phyloP scores from a whole-genome alignment of 2,329 filamentous ascomycete species.

The Plenodomus lindquistii region DNA sequence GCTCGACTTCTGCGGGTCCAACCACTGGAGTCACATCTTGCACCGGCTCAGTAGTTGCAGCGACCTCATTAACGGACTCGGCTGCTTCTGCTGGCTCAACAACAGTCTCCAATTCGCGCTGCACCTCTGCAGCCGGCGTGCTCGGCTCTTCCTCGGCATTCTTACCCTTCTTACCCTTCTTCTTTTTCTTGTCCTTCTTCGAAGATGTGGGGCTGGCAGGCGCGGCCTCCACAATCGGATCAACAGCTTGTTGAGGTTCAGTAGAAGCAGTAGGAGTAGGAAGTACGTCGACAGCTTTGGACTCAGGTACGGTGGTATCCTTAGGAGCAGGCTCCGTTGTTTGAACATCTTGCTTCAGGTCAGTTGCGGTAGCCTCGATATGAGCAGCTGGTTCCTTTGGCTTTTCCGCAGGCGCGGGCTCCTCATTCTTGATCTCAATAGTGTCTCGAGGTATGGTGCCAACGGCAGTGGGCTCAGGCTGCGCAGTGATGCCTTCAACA shows the following conservation, averaged over 20 bases:
- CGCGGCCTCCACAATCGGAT: constrained; percentile 7
- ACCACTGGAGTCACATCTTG: background rate
- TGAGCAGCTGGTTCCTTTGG: background rate
- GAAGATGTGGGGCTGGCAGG: constrained; percentile 23
- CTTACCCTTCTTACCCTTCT: constrained; percentile 25
- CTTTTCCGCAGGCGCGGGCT: background rate
- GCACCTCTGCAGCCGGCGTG: background rate
- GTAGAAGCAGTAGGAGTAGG: background rate
- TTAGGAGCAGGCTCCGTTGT: background rate
- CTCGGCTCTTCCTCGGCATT: constrained; percentile 1
- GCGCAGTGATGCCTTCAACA: background rate
- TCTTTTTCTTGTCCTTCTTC: constrained; percentile 49
- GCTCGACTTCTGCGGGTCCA: background rate
- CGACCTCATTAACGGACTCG: background rate
- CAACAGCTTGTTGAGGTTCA: background rate
- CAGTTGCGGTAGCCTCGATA: background rate
- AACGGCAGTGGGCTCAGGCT: background rate
- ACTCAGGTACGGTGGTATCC: background rate
- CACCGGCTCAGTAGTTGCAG: background rate
- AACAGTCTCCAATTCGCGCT: background rate
- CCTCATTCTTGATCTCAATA: background rate
- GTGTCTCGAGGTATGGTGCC: background rate
- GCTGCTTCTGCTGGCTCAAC: background rate
- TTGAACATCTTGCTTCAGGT: background rate
- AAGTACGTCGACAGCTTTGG: background rate